Conservation (phyloP, 1,139 yeast genomes). For the Lodderomyces margitis region DNA sequence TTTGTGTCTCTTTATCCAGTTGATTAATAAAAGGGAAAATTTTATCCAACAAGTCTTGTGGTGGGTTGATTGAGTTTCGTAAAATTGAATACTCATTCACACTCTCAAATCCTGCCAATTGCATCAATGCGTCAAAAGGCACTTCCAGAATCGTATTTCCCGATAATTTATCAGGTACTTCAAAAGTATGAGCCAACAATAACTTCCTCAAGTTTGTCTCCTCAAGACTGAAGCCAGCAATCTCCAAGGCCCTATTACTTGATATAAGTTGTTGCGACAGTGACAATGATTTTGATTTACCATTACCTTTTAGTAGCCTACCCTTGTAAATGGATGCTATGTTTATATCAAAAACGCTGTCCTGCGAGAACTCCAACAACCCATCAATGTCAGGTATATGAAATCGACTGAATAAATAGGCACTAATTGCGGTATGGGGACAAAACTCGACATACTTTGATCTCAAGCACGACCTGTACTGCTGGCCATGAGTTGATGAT, state of each 20-base stretch:
- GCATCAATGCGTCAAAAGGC: slow-evolving; percentile 18
- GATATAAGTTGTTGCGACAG: slow-evolving; percentile 32
- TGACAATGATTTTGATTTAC: slow-evolving; percentile 23
- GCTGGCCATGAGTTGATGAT: background rate
- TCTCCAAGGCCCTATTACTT: slow-evolving; percentile 21
- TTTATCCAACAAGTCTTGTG: slow-evolving; percentile 23
- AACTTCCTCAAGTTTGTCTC: slow-evolving; percentile 22
- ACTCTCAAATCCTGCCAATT: slow-evolving; percentile 26
- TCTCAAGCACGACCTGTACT: slow-evolving; percentile 26
- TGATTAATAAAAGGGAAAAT: slow-evolving; percentile 30
- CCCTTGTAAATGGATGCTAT: slow-evolving; percentile 19
- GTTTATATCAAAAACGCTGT: background rate
- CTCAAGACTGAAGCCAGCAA: slow-evolving; percentile 22
- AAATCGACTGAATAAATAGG: slow-evolving; percentile 30
- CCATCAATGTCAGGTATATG: slow-evolving; percentile 33
- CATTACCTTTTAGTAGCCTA: slow-evolving; percentile 27
- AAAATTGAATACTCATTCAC: slow-evolving; percentile 20
- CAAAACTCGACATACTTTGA: slow-evolving; percentile 29
- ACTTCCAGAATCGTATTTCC: slow-evolving; percentile 17
- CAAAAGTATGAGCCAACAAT: slow-evolving; percentile 18
- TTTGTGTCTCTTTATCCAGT: slow-evolving; percentile 11
- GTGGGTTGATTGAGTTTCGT: slow-evolving; percentile 28
- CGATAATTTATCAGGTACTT: slow-evolving; percentile 14
- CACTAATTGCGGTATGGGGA: slow-evolving; percentile 29
- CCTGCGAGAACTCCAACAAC: slow-evolving; percentile 20